Conservation (phyloP, 2,329 filamentous ascomycete species). For the Cercospora sp. region DNA sequence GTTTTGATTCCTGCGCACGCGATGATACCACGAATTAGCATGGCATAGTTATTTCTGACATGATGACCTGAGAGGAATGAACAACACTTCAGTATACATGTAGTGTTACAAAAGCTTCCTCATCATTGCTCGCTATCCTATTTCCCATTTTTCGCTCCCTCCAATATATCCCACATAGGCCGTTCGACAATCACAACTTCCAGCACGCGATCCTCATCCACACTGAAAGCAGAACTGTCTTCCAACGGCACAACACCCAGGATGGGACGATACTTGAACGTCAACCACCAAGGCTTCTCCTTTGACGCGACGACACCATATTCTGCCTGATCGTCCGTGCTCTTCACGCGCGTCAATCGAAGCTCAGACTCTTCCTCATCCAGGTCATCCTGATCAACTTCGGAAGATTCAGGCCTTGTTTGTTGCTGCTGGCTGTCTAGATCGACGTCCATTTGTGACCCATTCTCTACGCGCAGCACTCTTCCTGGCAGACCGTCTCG, state of each 20-base stretch:
- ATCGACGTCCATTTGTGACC: constrained; percentile 31
- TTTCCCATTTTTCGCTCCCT: constrained; percentile 11
- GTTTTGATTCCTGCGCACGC: neutral
- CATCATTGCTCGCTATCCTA: neutral
- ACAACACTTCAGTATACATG: neutral
- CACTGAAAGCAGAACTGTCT: constrained; percentile 37
- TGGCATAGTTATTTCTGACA: neutral
- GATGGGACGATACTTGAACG: constrained; percentile 92
- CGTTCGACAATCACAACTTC: constrained; percentile 90
- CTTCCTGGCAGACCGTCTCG: constrained; percentile 38
- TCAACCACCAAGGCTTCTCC: constrained; percentile 65
- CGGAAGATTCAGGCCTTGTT: constrained; percentile 44
- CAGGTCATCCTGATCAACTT: constrained; percentile 41
- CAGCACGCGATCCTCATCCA: constrained; percentile 46
- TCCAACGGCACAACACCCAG: constrained; percentile 68
- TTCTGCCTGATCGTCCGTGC: constrained; percentile 22
- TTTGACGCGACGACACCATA: constrained; percentile 20
- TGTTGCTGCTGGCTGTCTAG: constrained; percentile 37
- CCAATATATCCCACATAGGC: constrained; percentile 53
- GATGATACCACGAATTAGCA: constrained; percentile 2
- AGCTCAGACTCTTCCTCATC: constrained; percentile 34
- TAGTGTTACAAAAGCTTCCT: neutral
- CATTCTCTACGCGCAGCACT: constrained; percentile 34
- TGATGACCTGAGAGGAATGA: neutral
- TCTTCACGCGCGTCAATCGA: constrained; percentile 20